phyloP scores from a whole-genome alignment of 2,329 filamentous ascomycete species.

The Periconia sp. region DNA sequence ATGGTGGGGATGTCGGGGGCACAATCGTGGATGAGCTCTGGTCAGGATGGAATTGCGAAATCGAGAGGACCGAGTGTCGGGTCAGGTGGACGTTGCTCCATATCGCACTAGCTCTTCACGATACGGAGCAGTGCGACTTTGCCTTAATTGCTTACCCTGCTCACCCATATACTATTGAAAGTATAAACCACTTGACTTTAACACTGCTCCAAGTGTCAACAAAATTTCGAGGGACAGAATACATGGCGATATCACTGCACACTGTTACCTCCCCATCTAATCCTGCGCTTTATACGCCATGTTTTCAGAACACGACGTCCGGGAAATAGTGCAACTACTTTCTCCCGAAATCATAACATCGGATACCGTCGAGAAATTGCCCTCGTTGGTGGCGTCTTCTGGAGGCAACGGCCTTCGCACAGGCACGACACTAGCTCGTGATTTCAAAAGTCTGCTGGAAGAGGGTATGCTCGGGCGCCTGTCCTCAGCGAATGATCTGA shows the following conservation, averaged over 20 bases:
- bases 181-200: too few species aligned
- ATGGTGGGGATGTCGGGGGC: constrained; percentile 25
- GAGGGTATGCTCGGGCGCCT: constrained; percentile 20
- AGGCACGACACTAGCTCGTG: constrained; percentile 19
- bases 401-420: constrained; percentile 36
- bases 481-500: too few species aligned
- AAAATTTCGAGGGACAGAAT: too few species aligned
- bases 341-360: constrained; percentile 19
- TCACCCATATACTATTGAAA: too few species aligned
- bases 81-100: too few species aligned
- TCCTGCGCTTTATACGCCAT: constrained; percentile 18
- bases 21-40: too few species aligned
- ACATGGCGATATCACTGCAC: not conserved
- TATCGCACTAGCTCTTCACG: too few species aligned
- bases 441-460: constrained; percentile 27
- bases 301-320: constrained; percentile 43
- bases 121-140: too few species aligned
- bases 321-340: constrained; percentile 30
- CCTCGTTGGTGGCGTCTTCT: constrained; percentile 25
- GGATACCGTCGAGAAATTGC: constrained; percentile 10
- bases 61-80: too few species aligned
- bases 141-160: too few species aligned
- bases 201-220: too few species aligned
- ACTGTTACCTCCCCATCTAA: not conserved
- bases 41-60: too few species aligned